A percentile compares a stretch with the other conserved stretches of the same genome.
Evolutionary conservation across 179 eudicot genomes (phyloP).

Genomic region (Sideroxylon spinosum): DNA sequence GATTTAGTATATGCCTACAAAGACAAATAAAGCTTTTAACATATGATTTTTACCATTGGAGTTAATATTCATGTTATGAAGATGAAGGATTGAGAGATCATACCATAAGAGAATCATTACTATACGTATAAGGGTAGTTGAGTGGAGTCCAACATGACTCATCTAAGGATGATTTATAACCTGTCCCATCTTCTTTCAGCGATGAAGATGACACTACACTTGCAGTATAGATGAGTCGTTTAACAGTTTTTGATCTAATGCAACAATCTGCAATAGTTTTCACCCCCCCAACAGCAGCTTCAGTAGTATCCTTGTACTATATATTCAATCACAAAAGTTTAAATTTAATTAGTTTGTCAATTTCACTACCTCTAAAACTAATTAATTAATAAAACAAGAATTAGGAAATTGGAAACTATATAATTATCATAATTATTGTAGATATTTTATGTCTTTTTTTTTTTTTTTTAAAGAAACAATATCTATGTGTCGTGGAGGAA

Average conservation of each 20-base stretch:
- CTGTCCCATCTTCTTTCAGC: conserved; percentile 36
- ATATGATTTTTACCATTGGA: too few species aligned
- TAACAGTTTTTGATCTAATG: conserved; percentile 46
- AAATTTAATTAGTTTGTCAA: background rate
- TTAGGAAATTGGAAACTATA: too few species aligned
- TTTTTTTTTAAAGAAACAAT: too few species aligned
- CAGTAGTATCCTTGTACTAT: conserved; percentile 34
- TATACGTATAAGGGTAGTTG: conserved; percentile 23
- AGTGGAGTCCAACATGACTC: conserved; percentile 58
- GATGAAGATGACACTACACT: conserved; percentile 45
- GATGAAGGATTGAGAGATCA: background rate
- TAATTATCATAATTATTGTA: too few species aligned
- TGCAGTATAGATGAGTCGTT: conserved; percentile 42
- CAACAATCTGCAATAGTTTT: conserved; percentile 38
- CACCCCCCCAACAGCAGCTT: conserved; percentile 40
- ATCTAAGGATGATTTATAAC: conserved; percentile 32
- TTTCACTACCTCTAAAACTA: too few species aligned
- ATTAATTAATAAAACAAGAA: too few species aligned
- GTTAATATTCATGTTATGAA: too few species aligned
- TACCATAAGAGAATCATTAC: conserved; percentile 19
- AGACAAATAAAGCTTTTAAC: too few species aligned
- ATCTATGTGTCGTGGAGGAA: too few species aligned
- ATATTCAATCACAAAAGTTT: background rate
- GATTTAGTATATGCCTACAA: conserved; percentile 9
- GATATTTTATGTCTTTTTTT: too few species aligned